Evolutionary conservation across 345 rosid species (phyloP), one percentile per base, ranked within the genome.

Genomic region (Lumnitzera littorea): DNA sequence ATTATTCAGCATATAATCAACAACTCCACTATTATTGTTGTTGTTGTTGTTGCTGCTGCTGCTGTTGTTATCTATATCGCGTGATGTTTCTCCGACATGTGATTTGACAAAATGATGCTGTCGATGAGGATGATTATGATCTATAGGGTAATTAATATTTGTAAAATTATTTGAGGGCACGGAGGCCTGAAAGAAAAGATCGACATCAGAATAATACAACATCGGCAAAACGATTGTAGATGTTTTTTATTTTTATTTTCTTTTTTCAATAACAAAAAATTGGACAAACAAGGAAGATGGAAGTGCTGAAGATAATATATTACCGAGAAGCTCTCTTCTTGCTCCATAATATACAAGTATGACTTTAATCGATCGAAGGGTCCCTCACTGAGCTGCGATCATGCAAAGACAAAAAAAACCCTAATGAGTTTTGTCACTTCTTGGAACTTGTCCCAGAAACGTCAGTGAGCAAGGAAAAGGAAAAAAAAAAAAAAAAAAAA

Each of bases 281-380:
- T 36, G 43, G n/a, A 66, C 58, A 55, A 51, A 71, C 17, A 68
- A 20, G 14, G 48, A 63, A 51, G 13, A 52, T 29, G 53, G 53
- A 62, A 13, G 67, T 55, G 57, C 10, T 57, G 6, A 46, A 60
- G 27, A 50, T 25, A 61, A 57, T 31, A 58, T 36, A 24, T 64
- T 84, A 86, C 95, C 87, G 86, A 65, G 89, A 78, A 86, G 77
- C 68, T 79, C 29, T 75, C 81, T 60, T 81, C 86, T 73, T 81
- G 84, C 70, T 88, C 96, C 90, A 91, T 90, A 53, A n/a, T 61
- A 36, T 60, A 43, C 15, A 23, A 29, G 25, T 15, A 29, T 2
- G 55, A 54, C 50, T 55, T 49, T 2, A 50, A 53, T 23, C 5
- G 31, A 24, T 29, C 55, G 11, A 50, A 55, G 55, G 43, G 43